Base-by-base conservation (phyloP, 1,139 yeast genomes). In the Pichia sp. region DNA sequence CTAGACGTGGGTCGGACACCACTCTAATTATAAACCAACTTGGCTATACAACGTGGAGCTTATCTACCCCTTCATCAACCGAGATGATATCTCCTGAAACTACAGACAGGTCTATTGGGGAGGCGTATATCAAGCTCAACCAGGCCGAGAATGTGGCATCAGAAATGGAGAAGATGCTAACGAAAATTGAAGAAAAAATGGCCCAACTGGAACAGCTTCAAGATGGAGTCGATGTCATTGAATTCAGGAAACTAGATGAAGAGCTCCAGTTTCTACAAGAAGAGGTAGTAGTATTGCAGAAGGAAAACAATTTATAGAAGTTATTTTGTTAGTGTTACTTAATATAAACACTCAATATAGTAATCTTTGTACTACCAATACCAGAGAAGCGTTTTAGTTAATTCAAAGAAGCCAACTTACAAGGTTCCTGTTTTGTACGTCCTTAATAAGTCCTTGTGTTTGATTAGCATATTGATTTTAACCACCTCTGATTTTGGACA, bases 151-250 rank as follows among this genome's bases (percentile, higher is more conserved):
- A 67, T 46, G 47, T 44, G 5, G 50, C 50, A 4, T n/a, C 43
- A 2, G 37, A 64, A 41, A 61, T 79, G 49, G 85, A 79, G 55
- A 61, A 64, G 44, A 68, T 74, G 71, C 62, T 79, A 33, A 82
- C 77, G 49, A 59, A 63, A 22, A 60, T 79, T 34, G 84, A 79
- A 51, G 68, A 66, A 24, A 74, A 72, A 49, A 69, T 79, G 64
- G 79, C 73, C 38, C 62, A 37, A n/a, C 20, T 47, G 18, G 44
- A 41, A 15, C 40, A 37, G n/a, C 17, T 44, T 17, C 30, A 34
- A 14, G 36, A 18, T n/a, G 36, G 23, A 15, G 22, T n/a, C 14
- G 36, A 25, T 12, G 10, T 38, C 7, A 5, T 9, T 1, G 37
- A 35, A 17, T 28, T 42, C 18, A 15, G 12, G 22, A 39, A 21